Evolutionary conservation across 2,329 filamentous ascomycete genomes (phyloP), one percentile per base, ranked within the genome.

Genomic region (Diaporthe capsici): DNA sequence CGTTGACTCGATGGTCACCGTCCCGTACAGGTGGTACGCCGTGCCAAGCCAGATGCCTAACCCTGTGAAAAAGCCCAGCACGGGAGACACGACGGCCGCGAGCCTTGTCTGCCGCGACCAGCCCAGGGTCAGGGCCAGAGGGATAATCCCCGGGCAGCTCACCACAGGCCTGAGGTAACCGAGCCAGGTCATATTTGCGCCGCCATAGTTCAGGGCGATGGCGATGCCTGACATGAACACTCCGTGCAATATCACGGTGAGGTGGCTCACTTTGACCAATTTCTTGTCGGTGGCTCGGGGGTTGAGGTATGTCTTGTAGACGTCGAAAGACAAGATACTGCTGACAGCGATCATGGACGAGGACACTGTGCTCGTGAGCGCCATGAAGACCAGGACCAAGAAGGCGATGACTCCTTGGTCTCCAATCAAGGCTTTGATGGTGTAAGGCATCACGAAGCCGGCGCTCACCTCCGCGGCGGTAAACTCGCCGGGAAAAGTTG

Each of bases 261-360:
- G 76, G 75, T 89, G 88, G 61, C 87, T 88, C 39, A 87, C 84
- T 22, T 81, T 79, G 3, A 89, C 80, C 0, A 86, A 82, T 47
- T 83, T 81, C 47, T 82, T 82, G 78, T 88, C 86, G 1, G 82
- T 84, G 0, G 87, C 87, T 12, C 81, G 79, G 0, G 86, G 86
- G 75, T 88, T 86, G 81, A 88, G 82, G 76, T 89, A 89, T 5
- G 86, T 88, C 67, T 86, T 84, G 80, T 86, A 89, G n/a, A 88
- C 78, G 76, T 89, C 87, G 68, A 87, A 85, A 7, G 86, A 87
- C 10, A 89, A 80, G 58, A 89, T 88, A 74, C 85, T 87, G 81
- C 85, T 87, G 31, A 88, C 87, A 1, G 87, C 87, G 65, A 89
- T 89, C 83, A 88, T 86, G 6, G 84, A 86, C 0, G 87, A 87